Evolutionary conservation across 2,329 filamentous ascomycete species (phyloP), one percentile per base, ranked within the genome.

Genomic region (Berkeleyomyces rouxiae): DNA sequence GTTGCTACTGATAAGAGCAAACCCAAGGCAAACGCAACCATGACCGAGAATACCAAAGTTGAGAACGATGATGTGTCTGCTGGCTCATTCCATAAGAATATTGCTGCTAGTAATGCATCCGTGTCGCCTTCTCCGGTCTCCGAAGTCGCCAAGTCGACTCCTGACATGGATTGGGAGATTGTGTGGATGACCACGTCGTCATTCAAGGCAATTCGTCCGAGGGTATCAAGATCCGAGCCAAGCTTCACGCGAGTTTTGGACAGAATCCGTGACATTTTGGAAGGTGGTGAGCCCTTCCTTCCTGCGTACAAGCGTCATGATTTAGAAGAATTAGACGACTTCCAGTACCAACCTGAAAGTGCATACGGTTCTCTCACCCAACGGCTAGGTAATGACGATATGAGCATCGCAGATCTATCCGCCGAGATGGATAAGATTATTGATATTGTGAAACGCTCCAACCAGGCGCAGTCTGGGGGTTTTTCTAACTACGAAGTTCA

Each of bases 151-250:
- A 16, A 4, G 10, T 11, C 42, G 16, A 31, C 16, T 6, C 37
- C n/a, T 10, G 47, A 61, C 6, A 64, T 64, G 62, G 62, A 64
- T 46, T 64, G 62, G 62, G 62, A 64, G 39, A 47, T 64, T 40
- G 46, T 61, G 31, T 64, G 58, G 62, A 59, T 61, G 10, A 61
- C 59, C 3, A 64, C 59, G 3, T 57, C 62, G 13, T 64, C 62
- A 23, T 64, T 64, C 43, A 64, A 64, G 37, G 39, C 43, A n/a
- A 61, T 64, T 31, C 51, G 62, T 13, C 62, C 62, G 7, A 16
- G 39, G 6, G 43, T 64, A 23, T 58, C 62, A 0, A 16, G 39
- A 11, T 37, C 55, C 11, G 59, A 64, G 11, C 42, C 58, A 3
- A 61, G 43, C 7, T 61, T 64, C 16, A 60, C 51, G 3, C 36